Percentiles rank a stretch among this genome's conserved stretches.
Conservation (phyloP, 805 yeast species). For the Kodamaea restingae region DNA sequence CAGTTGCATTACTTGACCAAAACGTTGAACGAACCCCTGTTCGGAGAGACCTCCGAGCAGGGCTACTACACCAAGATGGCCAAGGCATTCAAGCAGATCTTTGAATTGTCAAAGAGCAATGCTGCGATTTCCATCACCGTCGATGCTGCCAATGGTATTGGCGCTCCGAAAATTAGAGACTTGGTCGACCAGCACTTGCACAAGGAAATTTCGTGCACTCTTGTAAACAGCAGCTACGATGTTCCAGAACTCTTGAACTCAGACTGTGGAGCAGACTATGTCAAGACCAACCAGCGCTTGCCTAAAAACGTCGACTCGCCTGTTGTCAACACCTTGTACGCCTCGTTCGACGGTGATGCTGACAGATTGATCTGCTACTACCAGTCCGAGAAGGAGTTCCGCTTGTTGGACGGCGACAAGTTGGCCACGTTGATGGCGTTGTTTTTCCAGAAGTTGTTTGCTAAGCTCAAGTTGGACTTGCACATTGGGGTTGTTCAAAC, state of each 20-base stretch:
- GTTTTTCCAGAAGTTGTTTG: conserved; percentile 49
- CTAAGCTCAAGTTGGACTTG: conserved; percentile 44
- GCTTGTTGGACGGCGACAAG: conserved; percentile 86
- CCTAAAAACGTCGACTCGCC: conserved; percentile 57
- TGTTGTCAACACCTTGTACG: conserved; percentile 48
- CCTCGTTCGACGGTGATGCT: conserved; percentile 96
- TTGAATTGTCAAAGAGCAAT: conserved; percentile 17
- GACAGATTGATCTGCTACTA: conserved; percentile 87
- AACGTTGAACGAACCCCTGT: conserved; percentile 58
- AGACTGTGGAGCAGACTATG: conserved; percentile 93
- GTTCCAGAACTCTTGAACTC: conserved; percentile 61
- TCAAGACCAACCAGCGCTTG: conserved; percentile 78
- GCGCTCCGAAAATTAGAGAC: conserved; percentile 66
- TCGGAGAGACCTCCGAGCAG: conserved; percentile 58
- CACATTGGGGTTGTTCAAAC: conserved; percentile 89
- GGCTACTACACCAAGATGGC: conserved; percentile 71
- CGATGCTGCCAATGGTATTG: conserved; percentile 97
- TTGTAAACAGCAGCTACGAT: conserved; percentile 52
- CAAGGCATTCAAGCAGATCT: conserved; percentile 46
- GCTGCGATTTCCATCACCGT: conserved; percentile 50
- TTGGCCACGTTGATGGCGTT: conserved; percentile 80
- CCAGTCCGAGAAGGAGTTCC: conserved; percentile 37
- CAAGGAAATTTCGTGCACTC: conserved; percentile 35
- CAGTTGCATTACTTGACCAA: conserved; percentile 87
- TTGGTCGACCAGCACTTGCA: conserved; percentile 42